These are phyloP conservation scores for Petrea volubilis DNA, from an alignment of 257 asterid genomes.

Conservation along the genomic window DNA sequence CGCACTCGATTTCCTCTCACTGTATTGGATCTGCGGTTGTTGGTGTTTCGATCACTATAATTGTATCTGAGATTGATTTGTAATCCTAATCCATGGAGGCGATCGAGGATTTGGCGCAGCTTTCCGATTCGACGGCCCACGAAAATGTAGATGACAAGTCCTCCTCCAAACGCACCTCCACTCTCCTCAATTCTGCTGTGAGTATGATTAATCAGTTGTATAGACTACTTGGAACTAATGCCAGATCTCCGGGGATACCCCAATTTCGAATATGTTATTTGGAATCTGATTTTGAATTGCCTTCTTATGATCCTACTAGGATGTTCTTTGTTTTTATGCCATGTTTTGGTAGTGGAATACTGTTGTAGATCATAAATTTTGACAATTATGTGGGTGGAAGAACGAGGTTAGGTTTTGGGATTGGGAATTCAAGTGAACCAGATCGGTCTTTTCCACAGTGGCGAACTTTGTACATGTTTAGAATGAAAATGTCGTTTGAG, in stretches of 20 bases:
- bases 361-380: slow-evolving; percentile 19
- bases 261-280: not conserved
- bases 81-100: slow-evolving; percentile 56
- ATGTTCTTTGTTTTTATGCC: not conserved
- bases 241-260: slow-evolving; percentile 18
- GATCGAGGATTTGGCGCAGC: slow-evolving; percentile 87
- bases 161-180: slow-evolving; percentile 77
- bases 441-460: not conserved
- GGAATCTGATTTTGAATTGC: not conserved
- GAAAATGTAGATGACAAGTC: slow-evolving; percentile 83
- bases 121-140: slow-evolving; percentile 94
- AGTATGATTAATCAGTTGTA: slow-evolving; percentile 24
- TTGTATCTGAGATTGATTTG: slow-evolving; percentile 27
- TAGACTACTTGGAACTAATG: not conserved
- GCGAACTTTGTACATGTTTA: not conserved
- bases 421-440: not conserved
- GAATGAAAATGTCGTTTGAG: slow-evolving; percentile 4
- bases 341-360: slow-evolving; percentile 8
- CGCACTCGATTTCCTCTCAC: too few species aligned
- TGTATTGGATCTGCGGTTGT: too few species aligned
- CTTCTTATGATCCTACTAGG: slow-evolving; percentile 4
- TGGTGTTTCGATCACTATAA: too few species aligned
- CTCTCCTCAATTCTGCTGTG: slow-evolving; percentile 96
- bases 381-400: slow-evolving; percentile 5
- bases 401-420: not conserved